Evolutionary conservation across 1,139 yeast genomes (phyloP), one percentile per base, ranked within the genome.

Genomic region (Geotrichum europaeum): DNA sequence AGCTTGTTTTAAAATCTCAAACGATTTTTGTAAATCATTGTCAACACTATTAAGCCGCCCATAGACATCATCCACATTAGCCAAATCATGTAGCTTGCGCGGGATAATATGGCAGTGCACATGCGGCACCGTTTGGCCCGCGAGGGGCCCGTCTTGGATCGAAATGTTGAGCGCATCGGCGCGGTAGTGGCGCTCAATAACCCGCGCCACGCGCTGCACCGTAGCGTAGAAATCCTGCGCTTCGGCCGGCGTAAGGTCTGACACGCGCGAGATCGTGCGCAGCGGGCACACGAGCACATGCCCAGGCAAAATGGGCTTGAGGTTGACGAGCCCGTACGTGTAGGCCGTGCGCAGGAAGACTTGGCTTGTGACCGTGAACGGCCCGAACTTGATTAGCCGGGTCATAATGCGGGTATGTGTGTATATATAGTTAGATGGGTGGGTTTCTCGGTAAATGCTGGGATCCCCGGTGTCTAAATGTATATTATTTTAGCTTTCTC

Each of bases 101-200:
- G 99, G 99, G 43, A 94, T 90, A 20, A 94, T 75, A 72, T 94
- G 99, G 43, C 97, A 87, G 72, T 94, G 99, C 32, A 94, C 79
- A 73, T 94, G 99, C 2, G 97, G 96, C 1, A 94, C 86, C 20
- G 94, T 84, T 71, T 94, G 99, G 3, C 99, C 99, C 1, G 97
- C 94, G 60, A 89, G 90, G 0, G 94, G 89, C 0, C 99, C 99
- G 72, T 94, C 99, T 71, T 94, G 99, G 62, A 94, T 89, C 18
- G 97, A 91, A 36, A 94, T 81, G 70, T 94, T 94, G 63, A 90
- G 73, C 0, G 96, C 78, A 67, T 91, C 96, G 0, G 97, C 96
- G 53, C 84, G 79, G 72, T 86, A 91, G 18, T 79, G 76, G 62
- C 78, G 70, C 65, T 80, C 84, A 34, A 94, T 84, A 65, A 89